Percentiles rank a stretch among this genome's conserved stretches.
Evolutionary conservation across 352 stramenopile genomes (phyloP).

Genomic region (Globisporangium apiculatum): DNA sequence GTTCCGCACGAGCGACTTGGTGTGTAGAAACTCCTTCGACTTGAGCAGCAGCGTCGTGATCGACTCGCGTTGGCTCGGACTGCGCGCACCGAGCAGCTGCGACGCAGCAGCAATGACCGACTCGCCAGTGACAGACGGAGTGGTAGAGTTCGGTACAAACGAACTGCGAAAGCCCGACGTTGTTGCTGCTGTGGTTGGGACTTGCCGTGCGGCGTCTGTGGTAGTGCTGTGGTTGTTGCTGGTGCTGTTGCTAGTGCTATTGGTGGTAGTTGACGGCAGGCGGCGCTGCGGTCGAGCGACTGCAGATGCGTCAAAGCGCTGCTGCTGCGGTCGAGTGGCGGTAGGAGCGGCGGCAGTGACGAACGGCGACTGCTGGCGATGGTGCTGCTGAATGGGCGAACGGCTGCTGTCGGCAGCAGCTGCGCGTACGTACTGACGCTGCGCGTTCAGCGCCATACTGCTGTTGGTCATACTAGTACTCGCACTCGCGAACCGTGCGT

Average conservation of each 20-base stretch:
- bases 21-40: conserved; percentile 57
- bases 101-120: conserved; percentile 12
- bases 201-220: background rate
- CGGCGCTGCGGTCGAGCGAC: too few relatives aligned
- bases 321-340: background rate
- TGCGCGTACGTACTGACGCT: background rate
- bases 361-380: background rate
- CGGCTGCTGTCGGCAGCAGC: background rate
- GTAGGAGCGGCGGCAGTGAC: background rate
- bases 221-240: background rate
- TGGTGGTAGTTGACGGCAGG: background rate
- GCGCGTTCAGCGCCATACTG: too few relatives aligned
- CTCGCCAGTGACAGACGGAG: background rate
- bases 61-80: conserved; percentile 26
- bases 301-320: background rate
- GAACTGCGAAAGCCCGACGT: background rate
- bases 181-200: background rate
- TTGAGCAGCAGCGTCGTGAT: conserved; percentile 53
- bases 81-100: conserved; percentile 14
- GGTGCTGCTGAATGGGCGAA: background rate
- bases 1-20: conserved; percentile 57
- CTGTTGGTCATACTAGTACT: background rate
- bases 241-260: background rate
- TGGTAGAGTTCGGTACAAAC: background rate
- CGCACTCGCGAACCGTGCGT: too few relatives aligned